A percentile compares a stretch with the other conserved stretches of the same genome.
Conservation (phyloP, 2,329 filamentous ascomycete genomes). For the Penicillium capsulatum region DNA sequence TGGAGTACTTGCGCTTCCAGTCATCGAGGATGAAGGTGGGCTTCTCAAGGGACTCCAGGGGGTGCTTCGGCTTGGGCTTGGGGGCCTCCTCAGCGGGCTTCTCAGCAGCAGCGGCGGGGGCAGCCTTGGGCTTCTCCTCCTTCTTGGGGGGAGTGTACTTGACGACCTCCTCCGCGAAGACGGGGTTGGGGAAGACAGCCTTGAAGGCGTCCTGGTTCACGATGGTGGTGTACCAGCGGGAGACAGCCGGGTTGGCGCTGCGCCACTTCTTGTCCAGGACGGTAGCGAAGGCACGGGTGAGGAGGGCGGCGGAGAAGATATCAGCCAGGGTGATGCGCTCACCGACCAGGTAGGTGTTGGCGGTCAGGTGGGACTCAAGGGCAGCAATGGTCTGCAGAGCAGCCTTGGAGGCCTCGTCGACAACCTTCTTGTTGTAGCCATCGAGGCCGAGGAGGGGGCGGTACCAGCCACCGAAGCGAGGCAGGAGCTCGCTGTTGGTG, state of each 20-base stretch:
- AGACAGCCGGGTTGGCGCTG: conserved; percentile 72
- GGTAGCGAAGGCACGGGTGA: conserved; percentile 84
- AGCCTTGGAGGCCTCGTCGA: conserved; percentile 73
- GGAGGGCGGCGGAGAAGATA: conserved; percentile 73
- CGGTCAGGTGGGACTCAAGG: conserved; percentile 80
- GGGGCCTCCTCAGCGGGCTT: conserved; percentile 53
- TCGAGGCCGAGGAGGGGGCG: conserved; percentile 74
- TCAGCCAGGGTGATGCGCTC: conserved; percentile 97
- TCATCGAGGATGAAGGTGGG: conserved; percentile 84
- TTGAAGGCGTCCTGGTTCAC: conserved; percentile 89
- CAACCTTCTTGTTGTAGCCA: conserved; percentile 96
- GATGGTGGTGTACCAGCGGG: conserved; percentile 93
- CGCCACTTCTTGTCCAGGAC: conserved; percentile 93
- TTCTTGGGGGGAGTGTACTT: conserved; percentile 73
- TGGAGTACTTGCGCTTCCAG: conserved; percentile 99
- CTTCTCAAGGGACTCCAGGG: conserved; percentile 76
- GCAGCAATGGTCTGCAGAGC: conserved; percentile 64
- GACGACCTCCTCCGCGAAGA: conserved; percentile 75
- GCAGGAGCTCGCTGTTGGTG: conserved; percentile 83
- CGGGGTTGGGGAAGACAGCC: conserved; percentile 68
- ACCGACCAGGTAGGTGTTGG: conserved; percentile 95
- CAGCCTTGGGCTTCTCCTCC: conserved; percentile 60
- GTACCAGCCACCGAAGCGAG: conserved; percentile 73
- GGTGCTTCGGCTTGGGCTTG: conserved; percentile 91
- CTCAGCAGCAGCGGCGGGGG: conserved; percentile 46